Evolutionary conservation across 225 moss, liverwort and hornwort species (phyloP).

Genomic region (Pseudoscleropodium purum): DNA sequence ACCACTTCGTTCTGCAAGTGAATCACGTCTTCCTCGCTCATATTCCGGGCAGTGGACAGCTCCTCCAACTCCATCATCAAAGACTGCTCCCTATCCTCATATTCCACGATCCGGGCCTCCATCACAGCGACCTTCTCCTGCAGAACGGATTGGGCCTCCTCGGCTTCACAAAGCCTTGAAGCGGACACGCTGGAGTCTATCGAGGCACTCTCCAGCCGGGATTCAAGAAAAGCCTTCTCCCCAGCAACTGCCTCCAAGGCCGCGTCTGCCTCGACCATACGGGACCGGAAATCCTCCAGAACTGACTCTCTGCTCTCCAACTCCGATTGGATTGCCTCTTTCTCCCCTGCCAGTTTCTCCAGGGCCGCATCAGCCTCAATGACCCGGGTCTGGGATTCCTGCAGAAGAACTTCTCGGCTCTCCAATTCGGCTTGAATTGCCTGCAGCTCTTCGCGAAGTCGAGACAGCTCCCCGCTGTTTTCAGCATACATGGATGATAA

Average conservation of each 20-base stretch:
- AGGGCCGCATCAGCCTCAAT: not conserved
- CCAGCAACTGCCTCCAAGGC: conserved; percentile 3
- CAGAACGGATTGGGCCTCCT: conserved; percentile 13
- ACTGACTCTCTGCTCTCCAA: not conserved
- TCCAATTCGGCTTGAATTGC: not conserved
- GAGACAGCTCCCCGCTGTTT: conserved; percentile 8
- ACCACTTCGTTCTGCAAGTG: conserved; percentile 20
- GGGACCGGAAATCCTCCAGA: conserved; percentile 6
- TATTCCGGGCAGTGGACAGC: conserved; percentile 10
- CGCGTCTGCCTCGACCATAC: not conserved
- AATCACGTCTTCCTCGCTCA: conserved; percentile 27
- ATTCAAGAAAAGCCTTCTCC: conserved; percentile 17
- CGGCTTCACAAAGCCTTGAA: conserved; percentile 17
- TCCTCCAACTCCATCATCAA: conserved; percentile 30
- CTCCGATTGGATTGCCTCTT: not conserved
- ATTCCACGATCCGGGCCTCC: conserved; percentile 24
- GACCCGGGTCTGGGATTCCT: conserved; percentile 6
- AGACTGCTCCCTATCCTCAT: conserved; percentile 21
- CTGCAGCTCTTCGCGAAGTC: conserved; percentile 15
- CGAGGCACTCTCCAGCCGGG: conserved; percentile 11
- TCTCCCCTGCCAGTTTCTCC: conserved; percentile 8
- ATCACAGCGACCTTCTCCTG: conserved; percentile 13
- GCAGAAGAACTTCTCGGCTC: not conserved
- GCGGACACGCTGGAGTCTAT: conserved; percentile 17
- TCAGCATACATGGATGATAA: conserved; percentile 10